phyloP scores from a whole-genome alignment of 345 rosid genomes.

The Psidium friedrichsthalianum region DNA sequence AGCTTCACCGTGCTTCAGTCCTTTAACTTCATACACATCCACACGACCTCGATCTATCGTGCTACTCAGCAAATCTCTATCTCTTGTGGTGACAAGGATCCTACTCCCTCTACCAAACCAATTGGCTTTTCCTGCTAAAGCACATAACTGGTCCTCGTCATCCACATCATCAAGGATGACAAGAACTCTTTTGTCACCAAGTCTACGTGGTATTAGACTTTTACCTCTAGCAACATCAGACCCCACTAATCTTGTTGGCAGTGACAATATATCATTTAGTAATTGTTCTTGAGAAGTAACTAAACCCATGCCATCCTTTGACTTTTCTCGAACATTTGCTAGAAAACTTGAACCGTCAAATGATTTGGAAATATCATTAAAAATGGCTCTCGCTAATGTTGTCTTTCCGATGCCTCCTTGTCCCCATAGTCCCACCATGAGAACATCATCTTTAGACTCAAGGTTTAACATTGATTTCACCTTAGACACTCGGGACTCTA shows the following conservation, averaged over 20 bases:
- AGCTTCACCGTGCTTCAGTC: fast-evolving
- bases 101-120: neutral
- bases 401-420: neutral
- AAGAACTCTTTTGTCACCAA: neutral
- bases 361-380: neutral
- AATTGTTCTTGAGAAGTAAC: neutral
- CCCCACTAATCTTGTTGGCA: fast-evolving
- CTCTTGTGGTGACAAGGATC: neutral
- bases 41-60: neutral
- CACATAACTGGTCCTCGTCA: fast-evolving
- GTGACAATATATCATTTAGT: fast-evolving
- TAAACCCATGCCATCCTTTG: too few relatives aligned
- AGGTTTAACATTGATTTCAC: neutral
- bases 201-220: neutral
- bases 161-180: neutral
- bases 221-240: neutral
- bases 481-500: fast-evolving
- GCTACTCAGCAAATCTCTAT: neutral
- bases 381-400: neutral
- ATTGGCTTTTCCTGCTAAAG: neutral
- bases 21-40: neutral
- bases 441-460: neutral
- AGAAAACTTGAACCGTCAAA: neutral
- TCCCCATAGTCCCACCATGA: neutral
- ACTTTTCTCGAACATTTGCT: neutral